These are phyloP conservation scores for Conticribra guillardii DNA, from an alignment of 108 stramenopile genomes.

Conservation along the genomic window DNA sequence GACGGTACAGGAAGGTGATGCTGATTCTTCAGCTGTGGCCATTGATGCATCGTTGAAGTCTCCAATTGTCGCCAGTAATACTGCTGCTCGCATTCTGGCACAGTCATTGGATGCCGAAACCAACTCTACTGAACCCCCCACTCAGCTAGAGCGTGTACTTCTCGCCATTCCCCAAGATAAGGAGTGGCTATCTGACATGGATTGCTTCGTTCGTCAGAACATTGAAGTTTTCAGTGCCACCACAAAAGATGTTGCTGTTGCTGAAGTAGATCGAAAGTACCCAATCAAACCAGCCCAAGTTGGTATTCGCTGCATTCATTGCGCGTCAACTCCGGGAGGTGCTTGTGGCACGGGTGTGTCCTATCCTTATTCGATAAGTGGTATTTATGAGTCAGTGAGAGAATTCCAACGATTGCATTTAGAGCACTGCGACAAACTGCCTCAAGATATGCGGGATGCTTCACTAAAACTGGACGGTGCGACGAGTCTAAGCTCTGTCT, in stretches of 20 bases:
- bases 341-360: slow-evolving; percentile 62
- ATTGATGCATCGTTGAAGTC: slow-evolving; percentile 14
- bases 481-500: slow-evolving; percentile 75
- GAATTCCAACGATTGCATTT: slow-evolving; percentile 85
- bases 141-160: slow-evolving; percentile 45
- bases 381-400: slow-evolving; percentile 83
- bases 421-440: slow-evolving; percentile 68
- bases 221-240: slow-evolving; percentile 83
- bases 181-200: slow-evolving; percentile 85
- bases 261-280: slow-evolving; percentile 65
- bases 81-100: slow-evolving; percentile 15
- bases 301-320: slow-evolving; percentile 85
- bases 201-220: slow-evolving; percentile 78
- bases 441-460: slow-evolving; percentile 50
- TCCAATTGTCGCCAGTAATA: slow-evolving; percentile 4
- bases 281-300: slow-evolving; percentile 78
- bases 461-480: slow-evolving; percentile 55
- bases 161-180: slow-evolving; percentile 86
- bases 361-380: slow-evolving; percentile 79
- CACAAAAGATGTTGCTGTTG: slow-evolving; percentile 62
- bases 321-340: slow-evolving; percentile 45
- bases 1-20: background rate
- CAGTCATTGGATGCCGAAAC: slow-evolving; percentile 9
- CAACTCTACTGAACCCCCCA: slow-evolving; percentile 1
- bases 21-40: background rate